A percentile compares a stretch with the other conserved stretches of the same genome.
phyloP scores from a whole-genome alignment of 345 rosid species.

The Litchi chinensis region DNA sequence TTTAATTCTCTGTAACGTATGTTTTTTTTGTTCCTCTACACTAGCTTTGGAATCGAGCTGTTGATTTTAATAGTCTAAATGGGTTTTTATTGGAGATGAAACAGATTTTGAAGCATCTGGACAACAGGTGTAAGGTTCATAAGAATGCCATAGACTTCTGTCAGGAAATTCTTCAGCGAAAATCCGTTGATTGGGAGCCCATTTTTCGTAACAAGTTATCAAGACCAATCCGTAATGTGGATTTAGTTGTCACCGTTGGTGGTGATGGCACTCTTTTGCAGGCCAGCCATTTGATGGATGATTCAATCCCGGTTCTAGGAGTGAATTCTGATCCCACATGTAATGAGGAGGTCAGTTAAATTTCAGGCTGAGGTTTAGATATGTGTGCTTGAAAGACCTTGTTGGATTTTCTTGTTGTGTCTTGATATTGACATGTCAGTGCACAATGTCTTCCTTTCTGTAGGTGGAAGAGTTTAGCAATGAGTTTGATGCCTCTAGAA shows the following conservation, averaged over 20 bases:
- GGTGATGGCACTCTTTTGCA: constrained; percentile 97
- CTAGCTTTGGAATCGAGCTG: constrained; percentile 4
- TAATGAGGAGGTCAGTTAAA: constrained; percentile 62
- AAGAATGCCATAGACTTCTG: constrained; percentile 66
- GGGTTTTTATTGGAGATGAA: constrained; percentile 7
- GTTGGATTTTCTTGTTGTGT: not conserved
- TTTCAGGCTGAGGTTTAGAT: not conserved
- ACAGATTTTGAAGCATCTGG: constrained; percentile 61
- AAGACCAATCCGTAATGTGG: constrained; percentile 58
- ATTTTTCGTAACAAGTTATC: constrained; percentile 56
- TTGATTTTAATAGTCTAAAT: not conserved
- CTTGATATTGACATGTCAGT: not conserved
- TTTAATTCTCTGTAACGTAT: not conserved
- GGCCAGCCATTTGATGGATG: constrained; percentile 87
- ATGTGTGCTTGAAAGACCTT: not conserved
- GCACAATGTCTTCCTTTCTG: constrained; percentile 8
- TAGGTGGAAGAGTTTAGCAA: constrained; percentile 67
- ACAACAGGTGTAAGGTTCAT: constrained; percentile 73
- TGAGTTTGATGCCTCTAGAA: constrained; percentile 86
- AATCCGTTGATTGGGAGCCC: constrained; percentile 68
- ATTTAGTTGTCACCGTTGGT: constrained; percentile 86
- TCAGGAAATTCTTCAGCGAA: constrained; percentile 62
- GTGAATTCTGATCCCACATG: constrained; percentile 94
- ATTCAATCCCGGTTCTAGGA: constrained; percentile 73
- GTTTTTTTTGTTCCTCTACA: not conserved